Evolutionary conservation across 2,329 filamentous ascomycete species (phyloP).

Genomic region (Pestalotiopsis sp.): DNA sequence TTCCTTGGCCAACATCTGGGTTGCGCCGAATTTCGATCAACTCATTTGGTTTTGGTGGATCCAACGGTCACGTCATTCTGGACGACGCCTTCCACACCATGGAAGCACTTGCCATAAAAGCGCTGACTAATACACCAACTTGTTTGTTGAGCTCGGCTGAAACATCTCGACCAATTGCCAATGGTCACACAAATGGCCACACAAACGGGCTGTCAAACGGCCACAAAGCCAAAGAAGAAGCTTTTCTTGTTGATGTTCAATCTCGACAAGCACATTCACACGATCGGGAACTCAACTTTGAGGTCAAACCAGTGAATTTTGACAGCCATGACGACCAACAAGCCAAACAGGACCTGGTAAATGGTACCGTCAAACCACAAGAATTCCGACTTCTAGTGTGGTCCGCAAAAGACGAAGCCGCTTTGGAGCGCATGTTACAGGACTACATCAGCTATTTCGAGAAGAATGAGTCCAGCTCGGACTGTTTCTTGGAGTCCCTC

Average conservation of each 20-base stretch:
- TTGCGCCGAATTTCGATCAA: slow-evolving; percentile 22
- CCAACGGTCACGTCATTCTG: slow-evolving; percentile 25
- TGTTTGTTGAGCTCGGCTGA: neutral
- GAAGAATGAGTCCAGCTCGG: slow-evolving; percentile 11
- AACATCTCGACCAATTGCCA: neutral
- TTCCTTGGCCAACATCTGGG: slow-evolving; percentile 19
- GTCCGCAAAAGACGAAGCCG: slow-evolving; percentile 33
- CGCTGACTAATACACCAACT: slow-evolving; percentile 8
- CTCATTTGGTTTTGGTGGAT: slow-evolving; percentile 27
- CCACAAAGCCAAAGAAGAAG: neutral
- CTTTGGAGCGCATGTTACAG: slow-evolving; percentile 26
- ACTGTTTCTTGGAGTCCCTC: slow-evolving; percentile 23
- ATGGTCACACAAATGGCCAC: neutral
- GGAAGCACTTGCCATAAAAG: slow-evolving; percentile 11
- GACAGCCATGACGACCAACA: neutral
- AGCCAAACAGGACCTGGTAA: neutral
- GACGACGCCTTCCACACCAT: slow-evolving; percentile 20
- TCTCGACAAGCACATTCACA: neutral
- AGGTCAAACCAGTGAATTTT: neutral
- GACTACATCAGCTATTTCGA: slow-evolving; percentile 28
- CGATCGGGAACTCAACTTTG: neutral
- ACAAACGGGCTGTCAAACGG: neutral
- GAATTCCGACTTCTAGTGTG: slow-evolving; percentile 27
- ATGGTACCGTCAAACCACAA: neutral
- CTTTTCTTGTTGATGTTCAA: neutral